These are phyloP conservation scores for Pelargonium citronellum DNA, from an alignment of 441 rosid species.

Conservation along the genomic window DNA sequence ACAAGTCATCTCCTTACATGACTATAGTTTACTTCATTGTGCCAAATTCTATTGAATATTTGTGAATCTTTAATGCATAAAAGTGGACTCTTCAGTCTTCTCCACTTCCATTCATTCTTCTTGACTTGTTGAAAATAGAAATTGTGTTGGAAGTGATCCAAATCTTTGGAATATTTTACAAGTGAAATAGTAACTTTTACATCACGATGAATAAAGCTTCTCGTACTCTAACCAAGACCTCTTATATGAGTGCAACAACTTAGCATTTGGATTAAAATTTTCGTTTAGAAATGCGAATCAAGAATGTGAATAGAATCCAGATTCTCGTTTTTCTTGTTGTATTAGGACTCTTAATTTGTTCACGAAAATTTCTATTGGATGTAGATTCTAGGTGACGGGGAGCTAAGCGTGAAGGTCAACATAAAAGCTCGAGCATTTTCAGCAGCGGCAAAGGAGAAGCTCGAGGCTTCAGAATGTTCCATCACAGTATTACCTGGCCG, in stretches of 20 bases:
- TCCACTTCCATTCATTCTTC: too few relatives aligned
- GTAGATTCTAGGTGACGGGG: constrained; percentile 77
- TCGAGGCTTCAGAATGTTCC: constrained; percentile 76
- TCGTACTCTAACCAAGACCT: too few relatives aligned
- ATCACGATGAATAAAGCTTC: not conserved
- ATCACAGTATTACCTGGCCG: constrained; percentile 67
- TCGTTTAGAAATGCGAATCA: too few relatives aligned
- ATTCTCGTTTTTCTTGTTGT: too few relatives aligned
- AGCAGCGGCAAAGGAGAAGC: constrained; percentile 75
- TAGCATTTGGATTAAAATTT: too few relatives aligned
- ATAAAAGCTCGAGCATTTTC: constrained; percentile 76
- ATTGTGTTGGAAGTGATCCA: not conserved
- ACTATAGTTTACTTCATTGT: too few relatives aligned
- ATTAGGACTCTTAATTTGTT: constrained; percentile 2
- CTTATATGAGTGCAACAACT: too few relatives aligned
- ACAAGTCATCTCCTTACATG: too few relatives aligned
- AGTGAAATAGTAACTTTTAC: not conserved
- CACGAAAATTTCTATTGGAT: constrained; percentile 16
- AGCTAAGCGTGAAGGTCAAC: constrained; percentile 60
- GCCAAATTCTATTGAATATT: too few relatives aligned
- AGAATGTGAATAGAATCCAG: not conserved
- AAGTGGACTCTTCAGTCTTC: too few relatives aligned
- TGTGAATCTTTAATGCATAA: too few relatives aligned
- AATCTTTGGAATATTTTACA: not conserved
- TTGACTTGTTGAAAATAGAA: too few relatives aligned